Percentiles rank a stretch among this genome's conserved stretches.
Evolutionary conservation across 2,329 filamentous ascomycete genomes (phyloP).

Genomic region (Colletotrichum tanaceti): DNA sequence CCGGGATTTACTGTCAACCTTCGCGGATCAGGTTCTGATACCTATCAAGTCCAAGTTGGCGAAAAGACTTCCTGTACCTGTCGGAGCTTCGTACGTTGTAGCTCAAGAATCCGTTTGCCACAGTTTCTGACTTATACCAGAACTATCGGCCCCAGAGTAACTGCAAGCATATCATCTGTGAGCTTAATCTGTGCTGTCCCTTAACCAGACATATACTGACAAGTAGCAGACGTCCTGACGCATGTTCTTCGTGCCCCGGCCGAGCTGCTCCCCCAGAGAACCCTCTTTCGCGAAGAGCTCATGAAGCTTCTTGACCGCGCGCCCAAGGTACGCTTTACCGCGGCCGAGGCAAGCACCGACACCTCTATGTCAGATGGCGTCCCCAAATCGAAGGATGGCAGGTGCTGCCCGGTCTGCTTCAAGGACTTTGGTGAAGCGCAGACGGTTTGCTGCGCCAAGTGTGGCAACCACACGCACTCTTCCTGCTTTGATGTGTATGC

Average conservation of each 20-base stretch:
- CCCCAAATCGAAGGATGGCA: slow-evolving; percentile 20
- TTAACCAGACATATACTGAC: neutral
- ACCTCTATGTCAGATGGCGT: slow-evolving; percentile 31
- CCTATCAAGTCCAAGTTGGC: slow-evolving; percentile 24
- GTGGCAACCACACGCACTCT: slow-evolving; percentile 32
- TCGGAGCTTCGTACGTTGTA: slow-evolving; percentile 17
- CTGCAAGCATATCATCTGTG: slow-evolving; percentile 40
- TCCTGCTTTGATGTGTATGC: slow-evolving; percentile 28
- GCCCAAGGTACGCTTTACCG: slow-evolving; percentile 26
- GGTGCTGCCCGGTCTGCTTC: slow-evolving; percentile 35
- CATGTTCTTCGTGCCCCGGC: slow-evolving; percentile 31
- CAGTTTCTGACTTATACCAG: slow-evolving; percentile 2
- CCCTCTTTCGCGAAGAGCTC: slow-evolving; percentile 14
- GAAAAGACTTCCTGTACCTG: slow-evolving; percentile 22
- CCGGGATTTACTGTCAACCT: slow-evolving; percentile 9
- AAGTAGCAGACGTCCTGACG: slow-evolving; percentile 29
- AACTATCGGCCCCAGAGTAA: slow-evolving; percentile 22
- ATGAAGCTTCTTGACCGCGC: slow-evolving; percentile 17
- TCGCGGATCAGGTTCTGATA: neutral
- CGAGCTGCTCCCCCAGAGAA: slow-evolving; percentile 29
- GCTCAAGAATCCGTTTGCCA: neutral
- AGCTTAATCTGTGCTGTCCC: neutral
- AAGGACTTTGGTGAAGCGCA: slow-evolving; percentile 11
- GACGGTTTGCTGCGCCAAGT: slow-evolving; percentile 24
- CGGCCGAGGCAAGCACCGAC: slow-evolving; percentile 17